Evolutionary conservation across 257 asterid genomes (phyloP).

Genomic region (Penstemon davidsonii): DNA sequence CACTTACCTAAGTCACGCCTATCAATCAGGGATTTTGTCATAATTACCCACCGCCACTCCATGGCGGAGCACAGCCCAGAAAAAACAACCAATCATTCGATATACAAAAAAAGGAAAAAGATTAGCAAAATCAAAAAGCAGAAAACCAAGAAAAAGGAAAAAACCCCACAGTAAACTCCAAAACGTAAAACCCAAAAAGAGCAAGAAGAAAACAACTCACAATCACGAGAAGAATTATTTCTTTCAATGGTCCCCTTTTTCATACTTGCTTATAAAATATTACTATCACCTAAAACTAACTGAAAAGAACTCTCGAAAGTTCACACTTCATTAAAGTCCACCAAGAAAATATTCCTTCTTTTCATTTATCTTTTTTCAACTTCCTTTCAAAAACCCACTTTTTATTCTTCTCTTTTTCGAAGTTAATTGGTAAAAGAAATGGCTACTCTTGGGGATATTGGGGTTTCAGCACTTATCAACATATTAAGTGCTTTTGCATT

Average conservation of each 20-base stretch:
- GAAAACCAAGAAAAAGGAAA: no score
- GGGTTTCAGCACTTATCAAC: constrained; percentile 83
- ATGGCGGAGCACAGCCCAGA: constrained; percentile 9
- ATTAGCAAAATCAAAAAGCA: no score
- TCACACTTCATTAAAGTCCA: constrained; percentile 22
- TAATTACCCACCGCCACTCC: constrained; percentile 10
- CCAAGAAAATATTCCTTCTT: constrained; percentile 33
- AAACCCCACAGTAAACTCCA: no score
- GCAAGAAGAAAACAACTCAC: background rate
- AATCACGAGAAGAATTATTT: constrained; percentile 2
- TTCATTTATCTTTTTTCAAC: constrained; percentile 10
- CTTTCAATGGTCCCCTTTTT: constrained; percentile 33
- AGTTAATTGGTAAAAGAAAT: constrained; percentile 35
- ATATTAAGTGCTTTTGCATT: constrained; percentile 70
- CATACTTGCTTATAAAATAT: constrained; percentile 16
- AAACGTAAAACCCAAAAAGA: no score
- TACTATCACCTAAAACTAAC: constrained; percentile 5
- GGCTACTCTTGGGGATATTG: constrained; percentile 92
- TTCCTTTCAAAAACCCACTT: constrained; percentile 33
- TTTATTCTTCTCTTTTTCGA: constrained; percentile 18
- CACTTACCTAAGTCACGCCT: constrained; percentile 19
- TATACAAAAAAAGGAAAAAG: no score
- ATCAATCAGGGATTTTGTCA: constrained; percentile 20
- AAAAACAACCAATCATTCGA: background rate
- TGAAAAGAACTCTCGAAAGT: constrained; percentile 21